phyloP scores from a whole-genome alignment of 495 filamentous ascomycete genomes.

The Xylaria longipes region DNA sequence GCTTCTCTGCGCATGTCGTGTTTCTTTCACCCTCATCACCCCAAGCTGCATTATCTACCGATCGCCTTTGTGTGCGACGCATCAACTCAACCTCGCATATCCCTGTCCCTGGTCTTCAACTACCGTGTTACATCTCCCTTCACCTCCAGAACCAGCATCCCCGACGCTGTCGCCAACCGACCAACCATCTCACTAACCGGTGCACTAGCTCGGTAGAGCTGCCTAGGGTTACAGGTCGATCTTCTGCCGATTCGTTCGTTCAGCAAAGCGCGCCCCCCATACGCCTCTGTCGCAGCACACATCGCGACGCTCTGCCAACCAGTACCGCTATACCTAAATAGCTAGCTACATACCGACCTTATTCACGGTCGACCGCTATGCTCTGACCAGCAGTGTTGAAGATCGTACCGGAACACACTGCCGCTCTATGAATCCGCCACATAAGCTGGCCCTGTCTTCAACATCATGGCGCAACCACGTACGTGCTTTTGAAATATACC shows the following conservation, averaged over 20 bases:
- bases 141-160: background rate
- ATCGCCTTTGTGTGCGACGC: constrained; percentile 1
- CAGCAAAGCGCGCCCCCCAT: background rate
- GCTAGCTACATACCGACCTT: constrained; percentile 13
- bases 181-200: background rate
- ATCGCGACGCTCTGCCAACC: background rate
- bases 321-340: background rate
- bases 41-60: background rate
- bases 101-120: background rate
- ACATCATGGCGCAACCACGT: constrained; percentile 28
- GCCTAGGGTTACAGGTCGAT: background rate
- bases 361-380: constrained; percentile 30
- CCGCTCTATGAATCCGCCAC: constrained; percentile 24
- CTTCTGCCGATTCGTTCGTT: constrained; percentile 6
- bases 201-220: background rate
- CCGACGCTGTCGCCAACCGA: background rate
- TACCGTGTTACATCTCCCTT: background rate
- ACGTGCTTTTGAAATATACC: constrained; percentile 6
- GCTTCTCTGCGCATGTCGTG: constrained; percentile 1
- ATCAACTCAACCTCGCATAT: background rate
- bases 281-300: constrained; percentile 3
- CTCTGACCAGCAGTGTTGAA: constrained; percentile 27
- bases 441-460: constrained; percentile 5
- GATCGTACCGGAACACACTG: constrained; percentile 11
- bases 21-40: background rate